These are phyloP conservation scores for Wickerhamomyces canadensis DNA, from an alignment of 805 yeast genomes.

Conservation along the genomic window DNA sequence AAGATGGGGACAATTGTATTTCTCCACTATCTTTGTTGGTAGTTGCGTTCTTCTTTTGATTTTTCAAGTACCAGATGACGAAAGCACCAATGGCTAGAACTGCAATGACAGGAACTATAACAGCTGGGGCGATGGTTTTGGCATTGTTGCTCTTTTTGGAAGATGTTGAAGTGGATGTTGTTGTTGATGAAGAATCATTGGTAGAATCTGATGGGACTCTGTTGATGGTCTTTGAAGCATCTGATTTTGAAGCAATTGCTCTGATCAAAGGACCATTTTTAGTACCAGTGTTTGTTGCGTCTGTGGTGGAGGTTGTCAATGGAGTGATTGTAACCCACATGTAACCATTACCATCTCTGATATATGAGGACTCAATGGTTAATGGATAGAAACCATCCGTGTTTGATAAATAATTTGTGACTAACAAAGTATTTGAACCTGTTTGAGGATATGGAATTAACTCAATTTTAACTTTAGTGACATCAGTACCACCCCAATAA, in stretches of 20 bases:
- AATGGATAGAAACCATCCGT: slow-evolving; percentile 36
- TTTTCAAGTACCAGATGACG: slow-evolving; percentile 28
- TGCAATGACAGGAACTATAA: slow-evolving; percentile 36
- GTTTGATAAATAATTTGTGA: slow-evolving; percentile 30
- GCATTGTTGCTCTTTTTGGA: slow-evolving; percentile 17
- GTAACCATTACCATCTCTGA: slow-evolving; percentile 26
- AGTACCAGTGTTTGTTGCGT: slow-evolving; percentile 33
- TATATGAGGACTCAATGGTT: slow-evolving; percentile 26
- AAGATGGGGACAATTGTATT: slow-evolving; percentile 21
- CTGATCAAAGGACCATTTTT: slow-evolving; percentile 35
- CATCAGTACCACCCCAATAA: slow-evolving; percentile 33
- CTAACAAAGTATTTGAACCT: slow-evolving; percentile 28
- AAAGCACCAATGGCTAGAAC: slow-evolving; percentile 24
- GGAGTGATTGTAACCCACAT: slow-evolving; percentile 36
- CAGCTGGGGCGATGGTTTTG: slow-evolving; percentile 36
- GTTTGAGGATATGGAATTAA: slow-evolving; percentile 30
- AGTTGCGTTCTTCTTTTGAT: slow-evolving; percentile 16
- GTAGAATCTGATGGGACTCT: slow-evolving; percentile 37
- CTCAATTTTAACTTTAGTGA: slow-evolving; percentile 29
- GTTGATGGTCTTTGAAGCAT: slow-evolving; percentile 26
- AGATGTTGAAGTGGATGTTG: slow-evolving; percentile 16
- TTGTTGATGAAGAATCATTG: slow-evolving; percentile 10
- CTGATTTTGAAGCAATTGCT: slow-evolving; percentile 27
- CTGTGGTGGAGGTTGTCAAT: slow-evolving; percentile 27
- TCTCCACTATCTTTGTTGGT: slow-evolving; percentile 10